Base-by-base conservation (phyloP, 257 asterid genomes). In the Apocynum venetum region DNA sequence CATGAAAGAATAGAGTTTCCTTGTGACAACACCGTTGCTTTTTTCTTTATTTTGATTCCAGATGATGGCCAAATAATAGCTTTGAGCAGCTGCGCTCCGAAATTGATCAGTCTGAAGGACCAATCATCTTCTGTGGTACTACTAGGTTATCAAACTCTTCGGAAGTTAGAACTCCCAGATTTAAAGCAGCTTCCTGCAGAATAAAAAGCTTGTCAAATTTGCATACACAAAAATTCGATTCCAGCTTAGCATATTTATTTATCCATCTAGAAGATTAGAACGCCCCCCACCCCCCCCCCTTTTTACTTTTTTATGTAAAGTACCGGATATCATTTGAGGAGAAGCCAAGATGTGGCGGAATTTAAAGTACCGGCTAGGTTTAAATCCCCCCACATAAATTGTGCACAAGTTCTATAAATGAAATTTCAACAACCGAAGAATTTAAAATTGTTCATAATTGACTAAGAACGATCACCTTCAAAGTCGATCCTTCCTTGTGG, bases 41-140 rank as follows among this genome's bases (percentile, higher is more conserved):
- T 65, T 46, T 75, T 40, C 47, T 12, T 48, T 38, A 60, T 41
- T 68, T 53, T 5, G 17, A n/a, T 49, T 14, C 8, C 35, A 46
- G 61, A 46, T 38, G 65, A 35, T 66, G 70, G 73, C 48, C 47
- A 67, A 61, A 43, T 15, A 66, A 46, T 74, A 64, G 65, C 64
- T 67, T 8, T 6, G 55, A 2, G 3, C 19, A 8, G 51, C 35
- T 36, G 4, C 2, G 55, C 4, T 61, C 52, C 35, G 6, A 20
- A 41, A 71, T 70, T 40, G 52, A 60, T 87, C 80, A 92, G 77
- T 86, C 93, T 0, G 91, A 78, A 17, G 97, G 98, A 56, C 98
- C 98, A 73, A 95, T 91, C 99, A 95, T 95, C 82, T 90, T 93
- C 85, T 90, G 97, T 0, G 98, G 99, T 71, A 95, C 97, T 48